Base-by-base conservation (phyloP, 2,329 filamentous ascomycete genomes). In the Biscogniauxia marginata region DNA sequence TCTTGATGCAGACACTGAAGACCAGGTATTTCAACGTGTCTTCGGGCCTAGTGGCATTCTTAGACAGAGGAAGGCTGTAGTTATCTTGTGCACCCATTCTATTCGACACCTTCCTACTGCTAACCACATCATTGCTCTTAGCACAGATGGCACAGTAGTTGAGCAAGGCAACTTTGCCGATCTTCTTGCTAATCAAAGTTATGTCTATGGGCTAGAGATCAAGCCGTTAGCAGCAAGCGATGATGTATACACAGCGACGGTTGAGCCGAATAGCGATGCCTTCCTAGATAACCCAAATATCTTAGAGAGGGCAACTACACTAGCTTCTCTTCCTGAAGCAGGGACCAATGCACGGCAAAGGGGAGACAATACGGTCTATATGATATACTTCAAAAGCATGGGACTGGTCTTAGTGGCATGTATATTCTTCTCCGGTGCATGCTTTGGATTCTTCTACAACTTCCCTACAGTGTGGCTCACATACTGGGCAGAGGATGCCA, bases 51-150 rank as follows among this genome's bases (percentile, higher is more conserved):
- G 60, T 21, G 71, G 71, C 13, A 47, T 71, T 7, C 53, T 72
- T 3, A 48, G 59, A 13, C 58, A 59, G 20, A 55, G 63, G 16
- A 51, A 63, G 5, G 54, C 63, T 4, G 71, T 68, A 0, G 64
- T 68, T 16, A 49, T 77, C 0, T 62, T 77, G 16, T 76, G 73
- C 59, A 78, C 74, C 0, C 73, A 78, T 57, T 73, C 71, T 2
- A 64, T 76, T 19, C 63, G 68, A 3, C 71, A 73, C 54, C 62
- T 81, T 0, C 73, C 76, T 0, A 65, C 68, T 0, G 75, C 77
- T 1, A 73, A 80, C 46, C 74, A 79, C 30, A 75, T 83, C 7
- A 74, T 83, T 43, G 77, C 75, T 0, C 71, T 84, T 0, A 73
- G 72, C 0, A 34, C 61, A 0, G 66, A 73, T 2, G 77, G 78